Base-by-base conservation (phyloP, 2,329 filamentous ascomycete species). In the Clarireedia sp. region DNA sequence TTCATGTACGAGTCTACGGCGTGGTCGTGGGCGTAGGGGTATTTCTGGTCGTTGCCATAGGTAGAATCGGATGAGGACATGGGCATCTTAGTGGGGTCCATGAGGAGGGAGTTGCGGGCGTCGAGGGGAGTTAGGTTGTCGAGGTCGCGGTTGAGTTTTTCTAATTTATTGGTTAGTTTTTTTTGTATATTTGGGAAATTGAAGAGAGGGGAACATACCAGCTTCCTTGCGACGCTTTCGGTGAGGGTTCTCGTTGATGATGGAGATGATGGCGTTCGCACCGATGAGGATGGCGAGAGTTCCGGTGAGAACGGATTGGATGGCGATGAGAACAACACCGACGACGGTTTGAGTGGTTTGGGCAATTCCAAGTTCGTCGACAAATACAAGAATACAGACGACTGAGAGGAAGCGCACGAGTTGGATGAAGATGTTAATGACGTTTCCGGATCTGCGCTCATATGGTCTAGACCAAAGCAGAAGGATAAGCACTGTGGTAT, bases 271-370 rank as follows among this genome's bases (percentile, higher is more conserved):
- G 47, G 89, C 89, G 68, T 97, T 97, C 74, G 91, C 88, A 10
- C 81, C 80, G 64, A 99, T 95, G 29, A 97, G 78, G 51, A 97
- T 87, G 3, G 89, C 91, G 55, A 99, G 77, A 23, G 90, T 72
- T 59, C 81, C 90, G 5, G 91, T 95, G 62, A 99, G 74, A 0
- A 85, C 81, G 0, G 89, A 89, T 72, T 99, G 94, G 5, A 97
- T 79, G n/a, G 85, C 89, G 62, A 97, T 94, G 57, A 99, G 79
- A 16, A 90, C 89, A n/a, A 97, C 82, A 54, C 94, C 94, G 16
- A 89, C 92, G 49, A 97, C 82, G 0, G 94, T 97, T 75, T 96
- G 90, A 9, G 92, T 96, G 9, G 91, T 95, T 71, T 96, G 86
- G 5, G 84, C 80, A 63, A 99, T 86, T 56, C 88, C 89, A 53